A percentile compares a stretch with the other conserved stretches of the same genome.
phyloP scores from a whole-genome alignment of 805 yeast species.

The Lachancea sp. region DNA sequence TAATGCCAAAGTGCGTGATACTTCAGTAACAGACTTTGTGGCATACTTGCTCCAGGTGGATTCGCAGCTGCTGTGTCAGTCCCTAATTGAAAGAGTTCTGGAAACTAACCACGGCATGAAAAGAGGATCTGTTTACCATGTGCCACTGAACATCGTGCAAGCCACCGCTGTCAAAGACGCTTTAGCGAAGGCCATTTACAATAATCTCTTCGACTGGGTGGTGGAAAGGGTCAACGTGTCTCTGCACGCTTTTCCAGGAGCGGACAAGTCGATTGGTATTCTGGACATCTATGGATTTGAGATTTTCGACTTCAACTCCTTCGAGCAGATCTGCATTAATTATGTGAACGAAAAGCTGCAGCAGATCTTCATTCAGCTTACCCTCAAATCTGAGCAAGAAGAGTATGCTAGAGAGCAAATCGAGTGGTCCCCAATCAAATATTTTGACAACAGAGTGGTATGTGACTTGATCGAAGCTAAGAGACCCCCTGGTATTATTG shows the following conservation, averaged over 20 bases:
- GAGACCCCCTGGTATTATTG: conserved; percentile 94
- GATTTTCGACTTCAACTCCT: conserved; percentile 89
- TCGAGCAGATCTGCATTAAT: conserved; percentile 92
- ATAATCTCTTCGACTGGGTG: conserved; percentile 92
- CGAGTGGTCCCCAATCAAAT: conserved; percentile 95
- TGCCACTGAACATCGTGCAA: conserved; percentile 85
- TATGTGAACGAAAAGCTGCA: conserved; percentile 94
- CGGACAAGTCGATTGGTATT: conserved; percentile 76
- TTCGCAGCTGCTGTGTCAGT: conserved; percentile 53
- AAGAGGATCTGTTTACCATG: conserved; percentile 90
- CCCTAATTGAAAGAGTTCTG: conserved; percentile 73
- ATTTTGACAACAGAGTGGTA: conserved; percentile 91
- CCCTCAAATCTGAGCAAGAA: conserved; percentile 95
- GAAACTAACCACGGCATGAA: conserved; percentile 86
- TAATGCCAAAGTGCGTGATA: conserved; percentile 73
- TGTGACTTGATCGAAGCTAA: conserved; percentile 92
- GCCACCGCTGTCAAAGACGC: conserved; percentile 96
- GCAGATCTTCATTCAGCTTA: conserved; percentile 92
- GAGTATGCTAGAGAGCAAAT: conserved; percentile 94
- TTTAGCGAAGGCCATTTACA: conserved; percentile 88
- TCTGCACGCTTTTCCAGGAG: conserved; percentile 47
- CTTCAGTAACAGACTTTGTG: conserved; percentile 88
- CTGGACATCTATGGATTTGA: conserved; percentile 95
- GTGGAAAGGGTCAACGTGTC: conserved; percentile 85
- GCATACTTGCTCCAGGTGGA: conserved; percentile 86